Percentiles rank a stretch among this genome's conserved stretches.
Evolutionary conservation across 805 yeast genomes (phyloP).

Genomic region (Starmerella tilneyi): DNA sequence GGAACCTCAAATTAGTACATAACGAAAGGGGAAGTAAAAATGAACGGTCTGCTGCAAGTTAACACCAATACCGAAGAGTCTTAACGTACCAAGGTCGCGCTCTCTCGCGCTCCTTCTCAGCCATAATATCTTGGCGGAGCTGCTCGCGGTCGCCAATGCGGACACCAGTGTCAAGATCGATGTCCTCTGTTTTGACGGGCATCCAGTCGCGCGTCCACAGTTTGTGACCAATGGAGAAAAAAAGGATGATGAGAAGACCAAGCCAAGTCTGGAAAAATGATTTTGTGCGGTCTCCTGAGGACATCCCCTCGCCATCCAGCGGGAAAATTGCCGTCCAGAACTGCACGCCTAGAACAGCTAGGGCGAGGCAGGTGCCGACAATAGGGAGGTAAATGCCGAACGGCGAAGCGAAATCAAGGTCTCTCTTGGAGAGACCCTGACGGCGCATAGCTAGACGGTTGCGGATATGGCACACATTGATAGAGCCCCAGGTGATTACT

Average conservation of each 20-base stretch:
- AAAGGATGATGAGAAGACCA: constrained; percentile 52
- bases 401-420: constrained; percentile 52
- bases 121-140: constrained; percentile 11
- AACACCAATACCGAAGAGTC: constrained; percentile 17
- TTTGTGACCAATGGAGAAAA: constrained; percentile 37
- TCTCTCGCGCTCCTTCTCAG: constrained; percentile 7
- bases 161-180: constrained; percentile 18
- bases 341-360: constrained; percentile 53
- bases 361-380: constrained; percentile 42
- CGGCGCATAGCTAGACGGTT: constrained; percentile 51
- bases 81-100: constrained; percentile 7
- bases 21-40: neutral
- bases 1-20: too few relatives aligned
- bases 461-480: constrained; percentile 50
- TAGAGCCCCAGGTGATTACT: constrained; percentile 53
- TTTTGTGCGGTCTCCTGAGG: constrained; percentile 32
- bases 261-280: constrained; percentile 58
- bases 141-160: constrained; percentile 13
- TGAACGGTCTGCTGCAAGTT: neutral
- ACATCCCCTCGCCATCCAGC: constrained; percentile 32
- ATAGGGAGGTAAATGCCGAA: constrained; percentile 54
- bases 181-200: constrained; percentile 9
- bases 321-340: constrained; percentile 72
- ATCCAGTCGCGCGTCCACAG: constrained; percentile 16
- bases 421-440: constrained; percentile 55